Evolutionary conservation across 495 filamentous ascomycete genomes (phyloP), one percentile per base, ranked within the genome.

Genomic region (Podospora didyma): DNA sequence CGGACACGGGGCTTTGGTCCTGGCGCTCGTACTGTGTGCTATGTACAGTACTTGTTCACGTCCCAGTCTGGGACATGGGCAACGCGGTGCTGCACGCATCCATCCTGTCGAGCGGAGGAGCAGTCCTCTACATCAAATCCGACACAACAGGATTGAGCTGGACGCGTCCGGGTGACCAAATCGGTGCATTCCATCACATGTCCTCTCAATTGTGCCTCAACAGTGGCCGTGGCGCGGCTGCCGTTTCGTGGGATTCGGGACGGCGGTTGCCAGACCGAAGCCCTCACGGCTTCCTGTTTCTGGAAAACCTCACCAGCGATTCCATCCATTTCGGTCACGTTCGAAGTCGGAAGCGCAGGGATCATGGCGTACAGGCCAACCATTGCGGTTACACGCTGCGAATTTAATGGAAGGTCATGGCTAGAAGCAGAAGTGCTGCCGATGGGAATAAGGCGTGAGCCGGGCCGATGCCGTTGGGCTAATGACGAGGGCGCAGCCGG

Each of bases 351-450:
- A 9, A 9, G 26, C 26, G 26, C 26, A 31, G 26, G 26, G 3
- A 31, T 31, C 26, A 31, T 9, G 26, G 26, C 26, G 26, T 31
- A 31, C 26, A 31, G 26, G 4, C 26, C 46, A 28, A 24, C 7
- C 48, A 31, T 39, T 17, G 49, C 49, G 9, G 49, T 51, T 42
- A 41, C 35, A 51, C 49, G 31, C 31, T 39, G 35, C 14, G 49
- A 51, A 51, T 51, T 51, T 14, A 12, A 22, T 41, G 49, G 49
- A 39, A 51, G 39, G 6, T 14, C 31, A 51, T 22, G 17, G 49
- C n/a, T 41, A 16, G 12, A 16, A 24, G 23, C 47, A 49, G 26
- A 28, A 17, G 12, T n/a, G n/a, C 3, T 31, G 26, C 26, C 26
- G 26, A 31, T 4, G 26, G 4, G 26, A 4, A 19, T 16, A 16